Conservation (phyloP, 306 rosid species). For the Crotalaria pallida region DNA sequence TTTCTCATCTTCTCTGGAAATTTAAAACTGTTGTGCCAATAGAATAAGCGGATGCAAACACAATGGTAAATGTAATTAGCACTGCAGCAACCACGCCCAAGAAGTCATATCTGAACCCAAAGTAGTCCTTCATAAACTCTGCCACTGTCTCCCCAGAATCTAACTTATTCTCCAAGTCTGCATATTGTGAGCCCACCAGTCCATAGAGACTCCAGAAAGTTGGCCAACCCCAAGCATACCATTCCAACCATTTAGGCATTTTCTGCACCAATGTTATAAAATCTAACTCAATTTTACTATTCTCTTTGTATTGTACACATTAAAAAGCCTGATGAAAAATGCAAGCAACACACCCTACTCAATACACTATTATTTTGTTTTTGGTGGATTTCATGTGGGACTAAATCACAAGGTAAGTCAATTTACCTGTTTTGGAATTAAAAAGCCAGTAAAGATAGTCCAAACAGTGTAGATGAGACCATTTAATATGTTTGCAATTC, state of each 20-base stretch:
- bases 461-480: slow-evolving; percentile 15
- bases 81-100: slow-evolving; percentile 26
- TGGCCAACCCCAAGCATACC: slow-evolving; percentile 36
- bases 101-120: slow-evolving; percentile 25
- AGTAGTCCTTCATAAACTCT: slow-evolving; percentile 21
- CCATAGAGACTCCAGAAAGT: slow-evolving; percentile 34
- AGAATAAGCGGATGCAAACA: slow-evolving; percentile 13
- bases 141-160: slow-evolving; percentile 34
- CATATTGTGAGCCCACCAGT: slow-evolving; percentile 28
- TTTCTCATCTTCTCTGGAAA: slow-evolving; percentile 30
- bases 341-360: too few relatives aligned
- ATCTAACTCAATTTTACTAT: too few relatives aligned
- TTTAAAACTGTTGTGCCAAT: slow-evolving; percentile 10
- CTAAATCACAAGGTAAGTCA: neutral
- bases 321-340: too few relatives aligned
- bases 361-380: too few relatives aligned
- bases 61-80: slow-evolving; percentile 11
- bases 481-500: neutral
- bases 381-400: too few relatives aligned
- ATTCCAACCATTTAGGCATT: slow-evolving; percentile 29
- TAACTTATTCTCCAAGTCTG: slow-evolving; percentile 23
- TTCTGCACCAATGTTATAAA: slow-evolving; percentile 33
- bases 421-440: slow-evolving; percentile 24
- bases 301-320: too few relatives aligned
- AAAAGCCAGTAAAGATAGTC: slow-evolving; percentile 31